Conservation (phyloP, 352 stramenopile genomes). For the Pythium rhizo-oryzae region DNA sequence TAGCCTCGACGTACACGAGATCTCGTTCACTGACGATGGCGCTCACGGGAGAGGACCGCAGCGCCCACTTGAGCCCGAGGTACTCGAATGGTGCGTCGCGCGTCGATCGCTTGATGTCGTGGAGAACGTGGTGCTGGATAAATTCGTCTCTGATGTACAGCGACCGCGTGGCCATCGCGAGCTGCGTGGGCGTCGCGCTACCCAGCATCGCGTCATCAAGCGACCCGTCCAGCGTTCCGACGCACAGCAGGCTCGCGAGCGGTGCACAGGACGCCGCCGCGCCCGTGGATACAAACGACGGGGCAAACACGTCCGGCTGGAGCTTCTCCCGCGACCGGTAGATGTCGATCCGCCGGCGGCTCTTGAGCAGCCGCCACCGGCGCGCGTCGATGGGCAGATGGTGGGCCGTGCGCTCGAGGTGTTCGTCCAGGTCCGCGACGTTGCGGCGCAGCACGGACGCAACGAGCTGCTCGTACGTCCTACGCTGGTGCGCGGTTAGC, state of each 20-base stretch:
- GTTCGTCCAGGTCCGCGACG: background rate
- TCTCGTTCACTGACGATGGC: constrained; percentile 2
- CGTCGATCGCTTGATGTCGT: background rate
- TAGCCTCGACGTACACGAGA: constrained; percentile 6
- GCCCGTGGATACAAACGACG: background rate
- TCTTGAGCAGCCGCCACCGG: constrained; percentile 17
- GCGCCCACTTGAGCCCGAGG: constrained; percentile 11
- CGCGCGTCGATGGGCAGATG: constrained; percentile 2
- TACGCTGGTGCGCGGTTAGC: background rate
- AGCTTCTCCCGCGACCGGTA: constrained; percentile 1
- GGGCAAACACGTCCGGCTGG: constrained; percentile 8
- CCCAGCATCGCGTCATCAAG: constrained; percentile 12
- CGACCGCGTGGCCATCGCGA: constrained; percentile 3
- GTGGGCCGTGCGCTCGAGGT: background rate
- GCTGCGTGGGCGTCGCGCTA: background rate
- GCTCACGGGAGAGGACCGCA: background rate
- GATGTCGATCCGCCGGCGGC: constrained; percentile 6
- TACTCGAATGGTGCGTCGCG: constrained; percentile 9
- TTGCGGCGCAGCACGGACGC: background rate
- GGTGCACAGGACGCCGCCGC: background rate
- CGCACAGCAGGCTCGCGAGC: background rate
- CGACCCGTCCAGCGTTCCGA: background rate
- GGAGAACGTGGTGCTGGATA: constrained; percentile 2
- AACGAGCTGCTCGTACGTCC: constrained; percentile 8
- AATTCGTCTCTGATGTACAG: constrained; percentile 8